These are phyloP conservation scores for Rubus parviflorus DNA, from an alignment of 306 rosid genomes.

Conservation along the genomic window DNA sequence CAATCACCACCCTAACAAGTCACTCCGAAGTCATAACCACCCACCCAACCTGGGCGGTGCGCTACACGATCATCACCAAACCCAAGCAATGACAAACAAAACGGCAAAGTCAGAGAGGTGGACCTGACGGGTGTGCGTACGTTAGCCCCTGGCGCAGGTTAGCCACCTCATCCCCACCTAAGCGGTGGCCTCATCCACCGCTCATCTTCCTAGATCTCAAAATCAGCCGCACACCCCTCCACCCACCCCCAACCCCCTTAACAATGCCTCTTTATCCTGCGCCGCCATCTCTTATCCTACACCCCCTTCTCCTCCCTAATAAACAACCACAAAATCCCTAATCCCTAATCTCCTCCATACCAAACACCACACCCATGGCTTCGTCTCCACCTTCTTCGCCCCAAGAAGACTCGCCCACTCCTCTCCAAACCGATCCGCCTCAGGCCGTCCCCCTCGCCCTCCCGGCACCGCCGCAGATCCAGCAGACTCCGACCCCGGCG, in stretches of 20 bases:
- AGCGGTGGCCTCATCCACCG: slow-evolving; percentile 80
- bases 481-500: slow-evolving; percentile 4
- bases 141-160: slow-evolving; percentile 45
- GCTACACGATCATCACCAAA: too few species aligned
- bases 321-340: background rate
- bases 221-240: slow-evolving; percentile 71
- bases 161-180: slow-evolving; percentile 51
- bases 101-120: too few species aligned
- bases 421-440: slow-evolving; percentile 30
- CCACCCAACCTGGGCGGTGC: too few species aligned
- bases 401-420: slow-evolving; percentile 47
- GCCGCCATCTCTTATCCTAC: slow-evolving; percentile 26
- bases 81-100: too few species aligned
- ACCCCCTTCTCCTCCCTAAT: background rate
- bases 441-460: slow-evolving; percentile 48
- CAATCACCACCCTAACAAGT: background rate
- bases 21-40: too few species aligned
- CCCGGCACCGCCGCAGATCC: slow-evolving; percentile 22
- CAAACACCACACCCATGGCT: background rate
- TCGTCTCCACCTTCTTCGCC: slow-evolving; percentile 20
- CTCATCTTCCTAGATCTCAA: slow-evolving; percentile 68
- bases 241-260: slow-evolving; percentile 9
- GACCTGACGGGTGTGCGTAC: too few species aligned
- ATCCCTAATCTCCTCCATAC: background rate
- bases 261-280: slow-evolving; percentile 40